Evolutionary conservation across 805 yeast species (phyloP).

Genomic region (Candida sphagnicola): DNA sequence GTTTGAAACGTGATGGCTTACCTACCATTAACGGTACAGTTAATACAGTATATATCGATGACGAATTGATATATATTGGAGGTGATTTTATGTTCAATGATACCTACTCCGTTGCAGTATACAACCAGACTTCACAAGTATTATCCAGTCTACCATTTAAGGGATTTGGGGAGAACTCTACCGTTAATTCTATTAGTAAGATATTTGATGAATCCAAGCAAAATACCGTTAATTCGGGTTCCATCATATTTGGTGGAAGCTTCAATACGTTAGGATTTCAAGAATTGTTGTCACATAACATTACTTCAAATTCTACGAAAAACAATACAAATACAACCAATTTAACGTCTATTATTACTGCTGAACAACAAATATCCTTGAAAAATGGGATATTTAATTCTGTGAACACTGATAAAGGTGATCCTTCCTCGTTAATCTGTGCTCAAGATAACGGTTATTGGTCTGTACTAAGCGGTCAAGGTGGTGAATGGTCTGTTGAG

Average conservation of each 20-base stretch:
- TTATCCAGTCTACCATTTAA: conserved; percentile 58
- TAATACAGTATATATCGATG: conserved; percentile 34
- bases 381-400: conserved; percentile 50
- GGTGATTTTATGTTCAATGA: conserved; percentile 62
- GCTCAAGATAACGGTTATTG: conserved; percentile 53
- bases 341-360: conserved; percentile 41
- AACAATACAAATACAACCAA: conserved; percentile 23
- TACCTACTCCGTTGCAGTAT: conserved; percentile 59
- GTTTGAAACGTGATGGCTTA: conserved; percentile 11
- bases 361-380: conserved; percentile 61
- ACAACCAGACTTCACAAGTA: conserved; percentile 43
- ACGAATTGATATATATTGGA: conserved; percentile 65
- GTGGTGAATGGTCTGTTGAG: conserved; percentile 64
- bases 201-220: conserved; percentile 31
- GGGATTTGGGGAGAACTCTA: conserved; percentile 65
- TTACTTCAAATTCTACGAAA: conserved; percentile 22
- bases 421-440: conserved; percentile 46
- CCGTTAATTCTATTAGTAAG: conserved; percentile 59
- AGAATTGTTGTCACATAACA: conserved; percentile 36
- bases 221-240: conserved; percentile 26
- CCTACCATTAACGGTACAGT: conserved; percentile 27
- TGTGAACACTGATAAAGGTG: conserved; percentile 35
- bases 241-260: conserved; percentile 75
- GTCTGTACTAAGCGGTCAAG: conserved; percentile 42
- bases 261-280: conserved; percentile 60